Percentiles rank a stretch among this genome's conserved stretches.
phyloP scores from a whole-genome alignment of 2,329 filamentous ascomycete species.

The Fusarium nygamai region DNA sequence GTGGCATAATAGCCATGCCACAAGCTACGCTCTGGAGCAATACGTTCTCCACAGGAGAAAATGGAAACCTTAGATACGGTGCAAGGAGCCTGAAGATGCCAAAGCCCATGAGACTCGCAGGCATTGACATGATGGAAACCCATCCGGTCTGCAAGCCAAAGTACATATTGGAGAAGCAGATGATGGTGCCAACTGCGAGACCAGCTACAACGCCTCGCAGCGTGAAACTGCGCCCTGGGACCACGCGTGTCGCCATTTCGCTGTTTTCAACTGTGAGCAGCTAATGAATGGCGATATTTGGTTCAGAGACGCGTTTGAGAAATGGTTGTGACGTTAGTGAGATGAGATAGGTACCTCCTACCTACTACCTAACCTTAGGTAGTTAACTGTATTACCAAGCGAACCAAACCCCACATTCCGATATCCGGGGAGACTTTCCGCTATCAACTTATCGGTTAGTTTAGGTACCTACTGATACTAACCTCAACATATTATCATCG shows the following conservation, averaged over 20 bases:
- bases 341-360: not conserved
- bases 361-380: not conserved
- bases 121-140: constrained; percentile 93
- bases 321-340: constrained; percentile 2
- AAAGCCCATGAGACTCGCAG: constrained; percentile 91
- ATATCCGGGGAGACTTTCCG: not conserved
- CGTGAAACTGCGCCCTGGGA: constrained; percentile 79
- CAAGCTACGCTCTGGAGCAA: constrained; percentile 96
- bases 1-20: constrained; percentile 94
- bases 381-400: constrained; percentile 1
- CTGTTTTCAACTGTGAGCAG: not conserved
- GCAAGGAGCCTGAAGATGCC: constrained; percentile 88
- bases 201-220: constrained; percentile 82
- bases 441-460: not conserved
- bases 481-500: not conserved
- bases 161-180: constrained; percentile 98
- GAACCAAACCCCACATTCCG: constrained; percentile 7
- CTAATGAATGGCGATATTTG: constrained; percentile 5
- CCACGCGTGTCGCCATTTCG: constrained; percentile 36
- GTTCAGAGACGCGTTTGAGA: not conserved
- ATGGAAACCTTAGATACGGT: constrained; percentile 78
- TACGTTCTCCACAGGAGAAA: constrained; percentile 95
- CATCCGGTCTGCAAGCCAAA: constrained; percentile 90
- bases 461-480: not conserved
- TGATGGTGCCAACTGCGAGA: constrained; percentile 84